Percentiles rank a stretch among this genome's conserved stretches.
These are phyloP conservation scores for Dimargaris cristalligena DNA, from an alignment of 192 early-diverging fungal genomes.

Conservation along the genomic window DNA sequence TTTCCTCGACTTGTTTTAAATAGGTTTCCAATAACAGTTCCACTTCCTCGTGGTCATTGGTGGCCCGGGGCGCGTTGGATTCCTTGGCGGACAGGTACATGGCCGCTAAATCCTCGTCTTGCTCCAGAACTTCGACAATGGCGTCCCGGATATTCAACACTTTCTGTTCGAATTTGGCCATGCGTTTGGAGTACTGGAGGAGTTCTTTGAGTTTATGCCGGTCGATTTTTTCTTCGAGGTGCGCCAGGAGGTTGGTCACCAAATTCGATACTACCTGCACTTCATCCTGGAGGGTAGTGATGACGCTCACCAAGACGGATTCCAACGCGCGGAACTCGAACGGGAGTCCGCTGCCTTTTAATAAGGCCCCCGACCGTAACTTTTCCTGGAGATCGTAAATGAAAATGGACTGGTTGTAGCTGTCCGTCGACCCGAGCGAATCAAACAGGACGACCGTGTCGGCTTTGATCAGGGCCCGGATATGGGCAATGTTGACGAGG, in stretches of 20 bases:
- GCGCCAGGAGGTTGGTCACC: conserved; percentile 43
- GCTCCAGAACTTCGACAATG: conserved; percentile 65
- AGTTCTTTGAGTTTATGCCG: conserved; percentile 58
- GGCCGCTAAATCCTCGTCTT: conserved; percentile 76
- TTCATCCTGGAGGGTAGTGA: conserved; percentile 47
- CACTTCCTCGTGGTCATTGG: conserved; percentile 67
- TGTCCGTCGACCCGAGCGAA: conserved; percentile 43
- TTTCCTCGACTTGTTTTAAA: conserved; percentile 69
- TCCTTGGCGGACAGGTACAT: conserved; percentile 83
- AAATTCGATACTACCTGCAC: conserved; percentile 46
- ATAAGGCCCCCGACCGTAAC: no score
- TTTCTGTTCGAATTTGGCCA: conserved; percentile 66
- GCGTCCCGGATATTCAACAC: conserved; percentile 55
- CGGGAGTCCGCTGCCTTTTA: conserved; percentile 24
- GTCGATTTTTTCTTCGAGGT: conserved; percentile 58
- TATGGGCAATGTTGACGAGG: conserved; percentile 63
- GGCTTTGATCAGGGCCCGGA: conserved; percentile 64
- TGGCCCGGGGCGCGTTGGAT: conserved; percentile 27
- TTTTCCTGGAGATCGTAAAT: conserved; percentile 66
- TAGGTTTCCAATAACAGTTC: conserved; percentile 86
- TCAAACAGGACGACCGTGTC: conserved; percentile 64
- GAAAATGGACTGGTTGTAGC: conserved; percentile 55
- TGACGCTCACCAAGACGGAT: conserved; percentile 58
- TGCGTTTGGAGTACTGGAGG: conserved; percentile 53
- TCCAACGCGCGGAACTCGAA: conserved; percentile 54